Evolutionary conservation across 2,329 filamentous ascomycete genomes (phyloP), one percentile per base, ranked within the genome.

Genomic region (Aspergillus hortae): DNA sequence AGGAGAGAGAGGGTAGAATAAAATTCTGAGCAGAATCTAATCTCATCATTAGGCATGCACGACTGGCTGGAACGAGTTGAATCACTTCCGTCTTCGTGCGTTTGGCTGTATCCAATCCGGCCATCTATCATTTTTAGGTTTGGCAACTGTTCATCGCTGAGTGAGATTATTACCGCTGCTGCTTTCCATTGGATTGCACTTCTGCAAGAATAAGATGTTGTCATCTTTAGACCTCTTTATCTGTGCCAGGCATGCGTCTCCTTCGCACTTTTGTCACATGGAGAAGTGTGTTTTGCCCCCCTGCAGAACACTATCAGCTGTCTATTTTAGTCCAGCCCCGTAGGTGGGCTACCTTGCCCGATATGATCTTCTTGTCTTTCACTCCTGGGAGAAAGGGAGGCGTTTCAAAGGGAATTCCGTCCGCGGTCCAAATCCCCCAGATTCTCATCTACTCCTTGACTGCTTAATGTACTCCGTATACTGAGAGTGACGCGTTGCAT

Each of bases 401-500:
- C 4, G 21, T 23, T n/a, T n/a, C 14, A 38, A 48, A 47, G 27
- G 42, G 49, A 19, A 30, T 21, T 15, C 21, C n/a, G 17, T 38
- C 21, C 47, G 40, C 44, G 44, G 41, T 43, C 38, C 21, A 44
- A 46, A 43, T 42, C 35, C 45, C 50, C 50, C 32, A 48, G 35
- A 49, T 50, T 45, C 19, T 41, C 42, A 45, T 49, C 42, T 15
- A 33, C 27, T 36, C 33, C 27, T 44, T 52, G 44, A 48, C 41
- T 62, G 55, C 51, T 60, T 57, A 46, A 57, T 56, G 47, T 38
- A 38, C 5, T 10, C 35, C 56, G 56, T 56, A 58, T 23, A 23
- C 23, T 23, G 23, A 23, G 23, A 6, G 58, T 63, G 53, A 56
- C 49, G 44, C 41, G 33, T 44, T 55, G 52, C 56, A 57, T 58